A percentile compares a stretch with the other conserved stretches of the same genome.
Conservation (phyloP, 441 rosid genomes). For the Jatropha podagrica region DNA sequence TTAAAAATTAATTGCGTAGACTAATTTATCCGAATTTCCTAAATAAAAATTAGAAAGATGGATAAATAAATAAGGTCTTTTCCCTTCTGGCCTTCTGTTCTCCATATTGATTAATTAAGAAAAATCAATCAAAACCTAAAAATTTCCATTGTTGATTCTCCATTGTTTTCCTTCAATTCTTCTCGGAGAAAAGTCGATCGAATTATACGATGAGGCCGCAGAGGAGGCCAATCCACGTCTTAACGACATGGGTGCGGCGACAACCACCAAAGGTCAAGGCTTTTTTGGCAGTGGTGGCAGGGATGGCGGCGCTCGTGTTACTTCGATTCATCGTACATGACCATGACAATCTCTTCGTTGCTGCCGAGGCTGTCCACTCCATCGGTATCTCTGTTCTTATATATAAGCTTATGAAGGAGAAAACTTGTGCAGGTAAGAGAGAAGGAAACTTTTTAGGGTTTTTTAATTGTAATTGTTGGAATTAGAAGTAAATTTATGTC, state of each 20-base stretch:
- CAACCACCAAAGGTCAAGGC: slow-evolving; percentile 99
- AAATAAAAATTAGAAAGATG: no score
- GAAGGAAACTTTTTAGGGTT: slow-evolving; percentile 1
- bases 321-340: slow-evolving; percentile 94
- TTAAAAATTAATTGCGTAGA: no score
- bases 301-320: slow-evolving; percentile 80
- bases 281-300: slow-evolving; percentile 86
- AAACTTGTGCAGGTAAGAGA: slow-evolving; percentile 84
- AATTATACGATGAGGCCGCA: slow-evolving; percentile 49
- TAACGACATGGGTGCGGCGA: slow-evolving; percentile 80
- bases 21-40: no score
- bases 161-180: slow-evolving; percentile 3
- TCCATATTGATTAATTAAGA: no score
- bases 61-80: no score
- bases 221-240: slow-evolving; percentile 65
- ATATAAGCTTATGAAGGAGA: slow-evolving; percentile 94
- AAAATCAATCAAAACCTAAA: neutral
- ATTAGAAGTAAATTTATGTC: neutral
- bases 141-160: slow-evolving; percentile 3
- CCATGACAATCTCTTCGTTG: slow-evolving; percentile 97
- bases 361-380: slow-evolving; percentile 97
- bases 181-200: slow-evolving; percentile 13
- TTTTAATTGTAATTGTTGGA: neutral
- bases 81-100: no score
- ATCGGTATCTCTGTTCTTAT: slow-evolving; percentile 92